Conservation (phyloP, 2,329 filamentous ascomycete genomes). For the Beauveria sp. region DNA sequence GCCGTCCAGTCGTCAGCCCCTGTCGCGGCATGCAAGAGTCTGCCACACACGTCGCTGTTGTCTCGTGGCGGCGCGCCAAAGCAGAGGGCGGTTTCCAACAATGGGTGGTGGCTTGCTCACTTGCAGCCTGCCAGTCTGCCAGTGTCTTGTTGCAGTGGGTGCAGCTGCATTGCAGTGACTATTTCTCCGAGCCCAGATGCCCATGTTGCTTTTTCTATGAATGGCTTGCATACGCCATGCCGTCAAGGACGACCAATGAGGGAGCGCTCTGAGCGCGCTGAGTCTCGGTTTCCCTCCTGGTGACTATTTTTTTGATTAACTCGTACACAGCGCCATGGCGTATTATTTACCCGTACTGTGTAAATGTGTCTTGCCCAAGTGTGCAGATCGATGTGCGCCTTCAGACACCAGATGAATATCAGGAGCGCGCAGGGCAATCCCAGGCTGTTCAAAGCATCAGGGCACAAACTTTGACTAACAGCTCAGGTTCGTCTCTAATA, state of each 20-base stretch:
- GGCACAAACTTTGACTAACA: no score
- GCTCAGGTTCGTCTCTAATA: background rate
- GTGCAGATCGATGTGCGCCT: background rate
- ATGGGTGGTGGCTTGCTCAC: background rate
- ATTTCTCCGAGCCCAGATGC: no score
- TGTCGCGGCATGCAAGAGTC: background rate
- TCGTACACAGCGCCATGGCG: no score
- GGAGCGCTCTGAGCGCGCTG: no score
- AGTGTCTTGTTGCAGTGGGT: no score
- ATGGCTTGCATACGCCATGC: no score
- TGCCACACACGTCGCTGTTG: background rate
- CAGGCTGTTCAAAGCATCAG: no score
- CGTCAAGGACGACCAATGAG: no score
- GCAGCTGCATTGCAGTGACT: background rate
- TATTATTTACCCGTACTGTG: no score
- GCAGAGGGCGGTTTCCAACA: background rate
- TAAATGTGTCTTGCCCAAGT: background rate
- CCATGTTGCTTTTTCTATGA: no score
- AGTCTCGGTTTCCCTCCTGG: no score
- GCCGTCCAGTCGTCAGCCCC: background rate
- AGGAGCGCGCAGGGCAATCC: background rate
- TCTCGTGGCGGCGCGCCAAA: background rate
- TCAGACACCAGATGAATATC: background rate
- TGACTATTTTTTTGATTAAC: no score
- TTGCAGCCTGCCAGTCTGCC: background rate